Percentiles rank a stretch among this genome's conserved stretches.
phyloP scores from a whole-genome alignment of 2,329 filamentous ascomycete genomes.

The Colletotrichum sojae region DNA sequence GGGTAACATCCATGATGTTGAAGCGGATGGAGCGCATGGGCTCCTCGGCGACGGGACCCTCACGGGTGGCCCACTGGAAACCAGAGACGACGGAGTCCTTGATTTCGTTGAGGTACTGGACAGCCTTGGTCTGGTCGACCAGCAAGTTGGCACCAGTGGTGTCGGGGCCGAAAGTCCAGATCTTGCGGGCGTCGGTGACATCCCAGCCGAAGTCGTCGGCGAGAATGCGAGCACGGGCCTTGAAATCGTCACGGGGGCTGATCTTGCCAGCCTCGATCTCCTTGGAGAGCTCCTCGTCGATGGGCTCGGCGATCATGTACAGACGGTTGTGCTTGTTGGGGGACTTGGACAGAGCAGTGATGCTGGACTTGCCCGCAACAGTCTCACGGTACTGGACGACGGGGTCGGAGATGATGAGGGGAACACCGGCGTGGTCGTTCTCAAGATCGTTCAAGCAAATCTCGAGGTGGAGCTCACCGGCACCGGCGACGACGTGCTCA shows the following conservation, averaged over 20 bases:
- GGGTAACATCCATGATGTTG: constrained; percentile 99
- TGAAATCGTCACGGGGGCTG: constrained; percentile 97
- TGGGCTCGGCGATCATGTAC: constrained; percentile 92
- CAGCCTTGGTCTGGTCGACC: constrained; percentile 99
- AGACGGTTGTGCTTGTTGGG: constrained; percentile 99
- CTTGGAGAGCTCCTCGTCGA: constrained; percentile 90
- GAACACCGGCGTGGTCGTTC: constrained; percentile 99
- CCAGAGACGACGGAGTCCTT: constrained; percentile 99
- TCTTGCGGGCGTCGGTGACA: constrained; percentile 99
- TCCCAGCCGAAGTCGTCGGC: constrained; percentile 99
- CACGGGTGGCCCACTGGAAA: constrained; percentile 99
- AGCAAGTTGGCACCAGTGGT: constrained; percentile 98
- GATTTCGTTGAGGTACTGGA: constrained; percentile 99
- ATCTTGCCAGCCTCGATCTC: constrained; percentile 96
- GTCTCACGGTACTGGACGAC: constrained; percentile 99
- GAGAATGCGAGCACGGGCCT: constrained; percentile 94
- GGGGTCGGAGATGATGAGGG: constrained; percentile 97
- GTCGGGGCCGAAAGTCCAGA: constrained; percentile 99
- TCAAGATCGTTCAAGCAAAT: constrained; percentile 99
- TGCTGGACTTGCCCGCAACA: constrained; percentile 86
- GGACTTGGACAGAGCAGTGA: constrained; percentile 98
- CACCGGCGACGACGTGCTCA: constrained; percentile 99
- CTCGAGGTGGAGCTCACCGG: constrained; percentile 99
- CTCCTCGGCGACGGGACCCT: constrained; percentile 98
- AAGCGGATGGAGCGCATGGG: constrained; percentile 97